Conservation (phyloP, 139 green algal genomes). For the Mychonastes homosphaera region DNA sequence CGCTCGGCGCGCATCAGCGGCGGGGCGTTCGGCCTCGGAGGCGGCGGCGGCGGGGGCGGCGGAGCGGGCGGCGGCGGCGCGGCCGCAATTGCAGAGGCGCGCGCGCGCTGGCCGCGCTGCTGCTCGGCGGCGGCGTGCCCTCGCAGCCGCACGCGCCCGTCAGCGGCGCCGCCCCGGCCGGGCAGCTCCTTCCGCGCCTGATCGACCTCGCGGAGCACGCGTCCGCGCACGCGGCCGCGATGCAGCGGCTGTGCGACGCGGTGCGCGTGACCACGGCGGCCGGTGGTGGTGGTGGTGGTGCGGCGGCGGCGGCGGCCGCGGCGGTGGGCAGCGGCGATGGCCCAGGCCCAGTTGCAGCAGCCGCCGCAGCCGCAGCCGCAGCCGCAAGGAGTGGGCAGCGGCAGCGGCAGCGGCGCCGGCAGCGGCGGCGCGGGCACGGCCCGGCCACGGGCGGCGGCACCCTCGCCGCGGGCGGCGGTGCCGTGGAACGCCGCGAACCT, state of each 20-base stretch:
- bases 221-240: constrained; percentile 3
- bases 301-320: background rate
- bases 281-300: background rate
- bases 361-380: background rate
- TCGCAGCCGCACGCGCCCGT: constrained; percentile 16
- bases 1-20: background rate
- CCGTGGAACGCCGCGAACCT: too few relatives aligned
- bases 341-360: background rate
- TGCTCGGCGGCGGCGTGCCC: constrained; percentile 2
- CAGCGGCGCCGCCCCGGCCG: background rate
- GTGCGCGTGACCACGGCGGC: background rate
- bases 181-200: constrained; percentile 38
- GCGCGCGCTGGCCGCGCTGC: background rate
- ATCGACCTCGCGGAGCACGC: constrained; percentile 52
- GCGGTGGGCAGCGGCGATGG: background rate
- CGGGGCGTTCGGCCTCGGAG: background rate
- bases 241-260: constrained; percentile 14
- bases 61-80: background rate
- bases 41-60: background rate
- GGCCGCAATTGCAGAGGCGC: background rate
- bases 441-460: too few relatives aligned
- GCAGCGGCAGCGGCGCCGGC: too few relatives aligned
- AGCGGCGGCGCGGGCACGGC: too few relatives aligned
- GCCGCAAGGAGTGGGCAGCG: background rate
- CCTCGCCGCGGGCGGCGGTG: too few relatives aligned